Evolutionary conservation across 352 stramenopile genomes (phyloP).

Genomic region (Pythium insidiosum): DNA sequence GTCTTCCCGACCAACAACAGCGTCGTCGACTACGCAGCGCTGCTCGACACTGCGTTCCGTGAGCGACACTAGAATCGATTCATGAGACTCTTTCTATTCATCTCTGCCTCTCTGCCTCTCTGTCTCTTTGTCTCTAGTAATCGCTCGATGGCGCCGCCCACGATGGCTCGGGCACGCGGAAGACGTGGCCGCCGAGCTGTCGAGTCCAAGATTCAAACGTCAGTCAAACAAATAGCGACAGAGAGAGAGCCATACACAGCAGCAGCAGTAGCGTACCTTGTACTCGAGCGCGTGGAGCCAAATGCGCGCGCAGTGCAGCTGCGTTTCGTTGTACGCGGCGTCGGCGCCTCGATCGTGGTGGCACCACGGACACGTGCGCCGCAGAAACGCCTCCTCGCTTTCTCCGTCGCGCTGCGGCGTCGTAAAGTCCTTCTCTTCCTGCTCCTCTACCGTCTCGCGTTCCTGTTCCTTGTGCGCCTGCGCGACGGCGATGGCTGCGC

Average conservation of each 20-base stretch:
- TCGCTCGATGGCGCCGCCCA: slow-evolving; percentile 40
- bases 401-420: slow-evolving; percentile 45
- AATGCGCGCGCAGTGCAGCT: slow-evolving; percentile 79
- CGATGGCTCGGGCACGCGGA: slow-evolving; percentile 40
- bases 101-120: too few species aligned
- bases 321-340: slow-evolving; percentile 76
- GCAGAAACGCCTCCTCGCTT: slow-evolving; percentile 65
- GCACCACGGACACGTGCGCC: slow-evolving; percentile 75
- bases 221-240: slow-evolving; percentile 8
- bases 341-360: slow-evolving; percentile 42
- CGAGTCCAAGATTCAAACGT: background rate
- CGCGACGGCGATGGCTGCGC: slow-evolving; percentile 34
- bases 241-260: background rate
- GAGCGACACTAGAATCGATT: slow-evolving; percentile 3
- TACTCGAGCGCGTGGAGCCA: slow-evolving; percentile 85
- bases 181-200: slow-evolving; percentile 65
- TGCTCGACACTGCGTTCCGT: slow-evolving; percentile 64
- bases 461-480: slow-evolving; percentile 29
- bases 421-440: slow-evolving; percentile 40
- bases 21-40: slow-evolving; percentile 50
- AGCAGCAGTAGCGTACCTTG: slow-evolving; percentile 37
- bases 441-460: slow-evolving; percentile 24
- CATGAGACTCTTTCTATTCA: too few species aligned
- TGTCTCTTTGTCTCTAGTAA: too few species aligned
- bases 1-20: slow-evolving; percentile 75